phyloP scores from a whole-genome alignment of 2,329 filamentous ascomycete genomes.

The Didymella keratinophila region DNA sequence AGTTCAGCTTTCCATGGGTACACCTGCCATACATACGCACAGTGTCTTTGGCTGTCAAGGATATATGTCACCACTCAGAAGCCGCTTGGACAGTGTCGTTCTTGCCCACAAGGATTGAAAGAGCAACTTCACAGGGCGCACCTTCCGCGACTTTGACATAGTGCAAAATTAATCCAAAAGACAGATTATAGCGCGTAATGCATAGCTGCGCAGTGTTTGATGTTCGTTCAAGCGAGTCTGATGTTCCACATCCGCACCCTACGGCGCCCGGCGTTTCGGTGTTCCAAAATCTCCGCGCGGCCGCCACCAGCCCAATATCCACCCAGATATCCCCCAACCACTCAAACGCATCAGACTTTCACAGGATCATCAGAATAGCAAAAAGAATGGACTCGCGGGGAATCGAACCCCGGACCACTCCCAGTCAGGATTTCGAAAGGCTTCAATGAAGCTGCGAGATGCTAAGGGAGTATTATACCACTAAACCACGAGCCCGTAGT shows the following conservation, averaged over 20 bases:
- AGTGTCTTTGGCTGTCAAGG: not conserved
- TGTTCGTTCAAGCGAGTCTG: not conserved
- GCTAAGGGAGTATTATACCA: not conserved
- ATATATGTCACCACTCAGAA: not conserved
- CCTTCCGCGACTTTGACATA: not conserved
- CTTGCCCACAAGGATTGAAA: not conserved
- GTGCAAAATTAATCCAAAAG: not conserved
- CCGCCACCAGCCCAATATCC: not conserved
- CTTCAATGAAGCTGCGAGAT: not conserved
- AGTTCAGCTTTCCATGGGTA: not conserved
- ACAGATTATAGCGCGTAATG: too few relatives aligned
- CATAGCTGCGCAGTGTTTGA: not conserved
- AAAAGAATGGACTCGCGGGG: slow-evolving; percentile 15
- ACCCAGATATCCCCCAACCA: too few relatives aligned
- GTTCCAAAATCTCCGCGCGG: not conserved
- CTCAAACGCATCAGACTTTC: not conserved
- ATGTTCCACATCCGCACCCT: not conserved
- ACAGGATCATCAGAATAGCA: not conserved
- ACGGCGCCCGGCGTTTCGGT: not conserved
- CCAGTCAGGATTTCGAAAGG: not conserved
- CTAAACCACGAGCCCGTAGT: not conserved
- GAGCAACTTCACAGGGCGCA: not conserved
- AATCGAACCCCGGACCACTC: slow-evolving; percentile 25
- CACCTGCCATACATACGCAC: not conserved
- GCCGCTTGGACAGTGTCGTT: not conserved